A percentile compares a stretch with the other conserved stretches of the same genome.
phyloP scores from a whole-genome alignment of 2,329 filamentous ascomycete genomes.

The Camillea tinctor region DNA sequence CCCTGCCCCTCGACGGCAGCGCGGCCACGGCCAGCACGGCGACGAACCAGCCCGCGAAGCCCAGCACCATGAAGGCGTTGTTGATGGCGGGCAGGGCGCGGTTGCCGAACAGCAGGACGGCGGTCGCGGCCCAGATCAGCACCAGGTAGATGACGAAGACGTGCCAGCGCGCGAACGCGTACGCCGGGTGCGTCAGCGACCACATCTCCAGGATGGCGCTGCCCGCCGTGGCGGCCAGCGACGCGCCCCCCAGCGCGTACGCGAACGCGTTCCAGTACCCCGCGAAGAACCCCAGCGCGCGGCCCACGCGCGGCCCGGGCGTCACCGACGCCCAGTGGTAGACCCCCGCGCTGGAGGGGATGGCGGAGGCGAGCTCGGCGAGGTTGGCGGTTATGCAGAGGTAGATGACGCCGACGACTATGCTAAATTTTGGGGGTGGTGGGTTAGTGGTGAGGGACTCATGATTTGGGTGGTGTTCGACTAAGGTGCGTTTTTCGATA shows the following conservation, averaged over 20 bases:
- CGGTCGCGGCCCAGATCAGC: constrained; percentile 39
- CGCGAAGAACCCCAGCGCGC: constrained; percentile 46
- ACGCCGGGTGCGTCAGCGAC: constrained; percentile 39
- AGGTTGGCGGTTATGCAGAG: constrained; percentile 58
- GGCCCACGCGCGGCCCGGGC: constrained; percentile 51
- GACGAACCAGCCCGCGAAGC: constrained; percentile 52
- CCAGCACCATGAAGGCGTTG: constrained; percentile 51
- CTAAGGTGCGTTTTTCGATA: too few relatives aligned
- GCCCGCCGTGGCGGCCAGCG: constrained; percentile 41
- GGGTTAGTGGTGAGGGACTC: too few relatives aligned
- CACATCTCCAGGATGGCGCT: constrained; percentile 45
- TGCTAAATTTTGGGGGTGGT: constrained; percentile 6
- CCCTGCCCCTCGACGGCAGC: constrained; percentile 40
- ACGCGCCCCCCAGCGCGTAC: constrained; percentile 40
- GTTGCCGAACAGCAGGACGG: constrained; percentile 52
- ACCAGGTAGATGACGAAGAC: constrained; percentile 43
- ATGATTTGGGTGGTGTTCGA: too few relatives aligned
- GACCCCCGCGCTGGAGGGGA: constrained; percentile 60
- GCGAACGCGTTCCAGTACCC: constrained; percentile 47
- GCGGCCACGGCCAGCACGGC: constrained; percentile 53
- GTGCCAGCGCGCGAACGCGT: constrained; percentile 40
- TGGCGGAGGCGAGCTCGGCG: constrained; percentile 59
- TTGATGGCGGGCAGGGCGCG: constrained; percentile 51
- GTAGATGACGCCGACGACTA: constrained; percentile 50
- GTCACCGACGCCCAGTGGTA: constrained; percentile 63